Evolutionary conservation across 352 stramenopile genomes (phyloP), one percentile per base, ranked within the genome.

Genomic region (Phytophthora tentaculata): DNA sequence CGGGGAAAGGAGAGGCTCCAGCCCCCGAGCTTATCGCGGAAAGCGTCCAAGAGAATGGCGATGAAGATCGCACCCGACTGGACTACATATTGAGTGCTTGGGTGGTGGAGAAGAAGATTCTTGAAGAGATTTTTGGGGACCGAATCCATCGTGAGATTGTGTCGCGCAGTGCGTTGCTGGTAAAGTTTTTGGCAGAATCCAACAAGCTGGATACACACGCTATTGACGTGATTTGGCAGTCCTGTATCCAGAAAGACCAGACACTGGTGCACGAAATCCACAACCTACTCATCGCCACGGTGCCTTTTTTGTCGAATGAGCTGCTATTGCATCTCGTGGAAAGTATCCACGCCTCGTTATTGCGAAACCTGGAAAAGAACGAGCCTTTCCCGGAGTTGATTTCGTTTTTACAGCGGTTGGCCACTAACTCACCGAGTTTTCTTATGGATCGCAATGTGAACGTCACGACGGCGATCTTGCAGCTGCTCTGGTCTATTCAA

Each of bases 121-220:
- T 95, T 23, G 83, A 95, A 35, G 87, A 92, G 37, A 92, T 95
- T 67, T 96, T 96, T 71, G 89, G 89, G 9, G 89, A 96, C 60
- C 78, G 86, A 20, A 96, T 96, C n/a, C 89, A 96, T 70, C 82
- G 88, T 35, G 88, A 96, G 71, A 88, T 95, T 50, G 89, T 96
- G 29, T 93, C 87, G 24, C 83, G 89, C 20, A 95, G 84, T 71
- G 81, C 86, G 8, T 68, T 90, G 39, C 55, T 96, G 47, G 74
- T 96, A n/a, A 94, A 91, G 41, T 96, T 95, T 49, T 70, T 96
- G 20, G 87, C 86, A 0, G 89, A 96, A 64, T 83, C 84, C 20
- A 86, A 92, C 64, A 90, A 89, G 45, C 59, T 96, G 41, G 84
- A 87, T 48, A 77, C 78, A 17, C 51, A 80, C 20, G 74, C 79